Percentiles rank a stretch among this genome's conserved stretches.
Evolutionary conservation across 345 rosid species (phyloP).

Genomic region (Psidium friedrichsthalianum): DNA sequence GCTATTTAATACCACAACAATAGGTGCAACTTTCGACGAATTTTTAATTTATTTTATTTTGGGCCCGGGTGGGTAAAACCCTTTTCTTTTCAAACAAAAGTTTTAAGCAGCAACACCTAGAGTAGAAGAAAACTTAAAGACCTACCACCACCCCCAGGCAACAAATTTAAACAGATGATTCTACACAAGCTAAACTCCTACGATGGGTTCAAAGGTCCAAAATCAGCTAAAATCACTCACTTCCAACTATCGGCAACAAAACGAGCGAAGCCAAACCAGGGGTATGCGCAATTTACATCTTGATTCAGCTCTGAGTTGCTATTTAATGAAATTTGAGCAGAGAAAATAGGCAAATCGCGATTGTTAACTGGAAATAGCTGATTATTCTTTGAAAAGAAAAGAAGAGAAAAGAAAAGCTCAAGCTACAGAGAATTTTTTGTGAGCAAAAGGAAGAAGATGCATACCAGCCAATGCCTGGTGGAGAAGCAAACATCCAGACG

Average conservation of each 20-base stretch:
- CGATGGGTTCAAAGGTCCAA: not conserved
- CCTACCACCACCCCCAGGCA: not conserved
- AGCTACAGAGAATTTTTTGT: not conserved
- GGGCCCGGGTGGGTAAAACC: too few species aligned
- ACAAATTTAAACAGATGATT: not conserved
- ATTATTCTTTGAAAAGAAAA: not conserved
- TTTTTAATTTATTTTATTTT: too few species aligned
- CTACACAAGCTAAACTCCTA: not conserved
- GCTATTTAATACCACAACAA: not conserved
- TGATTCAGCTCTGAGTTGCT: not conserved
- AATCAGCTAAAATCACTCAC: not conserved
- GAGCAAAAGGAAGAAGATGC: not conserved
- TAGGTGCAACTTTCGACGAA: not conserved
- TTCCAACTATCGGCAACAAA: not conserved
- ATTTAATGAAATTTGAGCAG: not conserved
- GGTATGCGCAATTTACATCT: not conserved
- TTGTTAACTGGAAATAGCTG: not conserved
- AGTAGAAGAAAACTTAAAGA: not conserved
- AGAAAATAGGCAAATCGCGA: not conserved
- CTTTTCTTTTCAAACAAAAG: not conserved
- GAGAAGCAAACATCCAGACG: conserved; percentile 80
- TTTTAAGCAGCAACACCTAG: not conserved
- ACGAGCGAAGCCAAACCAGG: not conserved
- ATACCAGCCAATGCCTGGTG: conserved; percentile 94
- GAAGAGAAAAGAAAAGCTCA: not conserved